Evolutionary conservation across 345 rosid species (phyloP).

Genomic region (Ailanthus altissimus): DNA sequence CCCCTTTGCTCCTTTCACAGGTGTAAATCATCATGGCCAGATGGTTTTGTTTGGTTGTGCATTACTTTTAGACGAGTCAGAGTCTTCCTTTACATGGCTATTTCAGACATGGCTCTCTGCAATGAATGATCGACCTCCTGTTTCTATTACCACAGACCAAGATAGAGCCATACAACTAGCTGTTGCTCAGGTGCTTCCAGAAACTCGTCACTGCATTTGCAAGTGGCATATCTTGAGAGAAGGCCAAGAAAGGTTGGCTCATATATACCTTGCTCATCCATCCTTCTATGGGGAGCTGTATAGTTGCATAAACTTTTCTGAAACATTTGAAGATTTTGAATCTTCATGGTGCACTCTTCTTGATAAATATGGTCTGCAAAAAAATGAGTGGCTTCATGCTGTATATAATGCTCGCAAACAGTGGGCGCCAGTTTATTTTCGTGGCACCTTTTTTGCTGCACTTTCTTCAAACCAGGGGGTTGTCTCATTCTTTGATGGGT

Average conservation of each 20-base stretch:
- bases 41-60: slow-evolving; percentile 69
- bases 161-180: slow-evolving; percentile 71
- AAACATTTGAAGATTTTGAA: slow-evolving; percentile 66
- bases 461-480: slow-evolving; percentile 59
- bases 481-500: slow-evolving; percentile 59
- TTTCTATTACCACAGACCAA: slow-evolving; percentile 68
- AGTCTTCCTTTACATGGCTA: slow-evolving; percentile 65
- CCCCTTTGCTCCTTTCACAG: slow-evolving; percentile 74
- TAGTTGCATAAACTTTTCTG: slow-evolving; percentile 63
- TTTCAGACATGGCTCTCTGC: slow-evolving; percentile 65
- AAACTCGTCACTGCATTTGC: slow-evolving; percentile 67
- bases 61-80: slow-evolving; percentile 68
- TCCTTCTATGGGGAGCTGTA: slow-evolving; percentile 62
- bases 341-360: slow-evolving; percentile 53
- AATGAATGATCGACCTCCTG: slow-evolving; percentile 55
- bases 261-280: slow-evolving; percentile 56
- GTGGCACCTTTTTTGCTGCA: slow-evolving; percentile 59
- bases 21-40: slow-evolving; percentile 68
- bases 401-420: slow-evolving; percentile 61
- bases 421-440: slow-evolving; percentile 80
- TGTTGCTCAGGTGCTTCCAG: slow-evolving; percentile 55
- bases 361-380: slow-evolving; percentile 50
- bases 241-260: slow-evolving; percentile 74
- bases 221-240: slow-evolving; percentile 74
- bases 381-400: slow-evolving; percentile 66